These are phyloP conservation scores for Ophiostoma sp. DNA, from an alignment of 2,329 filamentous ascomycete genomes.

Conservation along the genomic window DNA sequence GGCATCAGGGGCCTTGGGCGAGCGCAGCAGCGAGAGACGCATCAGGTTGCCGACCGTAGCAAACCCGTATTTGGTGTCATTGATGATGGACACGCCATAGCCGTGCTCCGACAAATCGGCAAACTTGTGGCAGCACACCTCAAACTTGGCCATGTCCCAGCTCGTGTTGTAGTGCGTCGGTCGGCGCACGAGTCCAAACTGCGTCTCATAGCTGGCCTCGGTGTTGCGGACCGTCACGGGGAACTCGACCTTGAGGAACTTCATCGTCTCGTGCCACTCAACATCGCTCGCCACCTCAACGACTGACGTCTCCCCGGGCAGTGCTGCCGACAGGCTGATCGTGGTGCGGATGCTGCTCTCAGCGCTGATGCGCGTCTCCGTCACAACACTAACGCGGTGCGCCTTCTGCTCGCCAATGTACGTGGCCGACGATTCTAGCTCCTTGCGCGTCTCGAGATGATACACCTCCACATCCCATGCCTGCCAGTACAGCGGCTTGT, in stretches of 20 bases:
- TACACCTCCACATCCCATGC: constrained; percentile 98
- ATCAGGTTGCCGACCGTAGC: constrained; percentile 62
- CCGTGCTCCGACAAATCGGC: constrained; percentile 64
- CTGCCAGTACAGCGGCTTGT: constrained; percentile 96
- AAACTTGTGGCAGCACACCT: constrained; percentile 71
- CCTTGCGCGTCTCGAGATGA: constrained; percentile 79
- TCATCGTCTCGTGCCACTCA: constrained; percentile 97
- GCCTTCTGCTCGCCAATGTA: constrained; percentile 64
- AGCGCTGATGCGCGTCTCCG: constrained; percentile 81
- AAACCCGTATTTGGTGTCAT: constrained; percentile 67
- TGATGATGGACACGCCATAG: constrained; percentile 64
- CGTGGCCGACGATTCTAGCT: constrained; percentile 63
- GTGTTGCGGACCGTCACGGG: constrained; percentile 86
- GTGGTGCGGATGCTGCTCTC: constrained; percentile 81
- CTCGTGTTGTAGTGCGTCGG: constrained; percentile 97
- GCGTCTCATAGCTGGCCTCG: constrained; percentile 91
- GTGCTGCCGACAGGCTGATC: constrained; percentile 67
- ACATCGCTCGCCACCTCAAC: constrained; percentile 79
- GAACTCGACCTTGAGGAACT: constrained; percentile 98
- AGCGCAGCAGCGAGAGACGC: constrained; percentile 58
- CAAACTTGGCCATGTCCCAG: constrained; percentile 77
- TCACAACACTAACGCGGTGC: constrained; percentile 74
- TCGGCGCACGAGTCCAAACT: constrained; percentile 80
- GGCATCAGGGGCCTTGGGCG: constrained; percentile 62
- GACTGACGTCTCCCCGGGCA: constrained; percentile 59